Conservation (phyloP, 2,329 filamentous ascomycete genomes). For the Penicillium griseofulvum region DNA sequence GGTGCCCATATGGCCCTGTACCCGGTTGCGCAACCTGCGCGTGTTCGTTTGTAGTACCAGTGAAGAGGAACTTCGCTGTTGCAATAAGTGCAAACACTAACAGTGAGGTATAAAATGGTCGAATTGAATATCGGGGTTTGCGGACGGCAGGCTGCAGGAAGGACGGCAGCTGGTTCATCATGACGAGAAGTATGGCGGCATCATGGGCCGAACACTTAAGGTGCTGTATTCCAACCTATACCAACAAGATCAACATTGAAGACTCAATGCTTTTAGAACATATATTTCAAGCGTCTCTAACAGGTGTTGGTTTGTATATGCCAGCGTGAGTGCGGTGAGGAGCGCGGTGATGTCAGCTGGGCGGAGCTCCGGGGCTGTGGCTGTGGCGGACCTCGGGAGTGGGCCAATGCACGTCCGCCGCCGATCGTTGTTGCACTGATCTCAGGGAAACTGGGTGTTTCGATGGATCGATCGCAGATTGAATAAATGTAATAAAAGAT, state of each 20-base stretch:
- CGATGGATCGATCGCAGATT: not conserved
- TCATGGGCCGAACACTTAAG: constrained; percentile 23
- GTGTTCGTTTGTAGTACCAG: constrained; percentile 10
- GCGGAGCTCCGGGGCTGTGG: not conserved
- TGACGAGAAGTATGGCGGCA: constrained; percentile 27
- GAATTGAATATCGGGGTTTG: constrained; percentile 40
- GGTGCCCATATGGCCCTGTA: constrained; percentile 7
- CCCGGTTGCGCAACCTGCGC: not conserved
- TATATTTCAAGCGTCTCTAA: not conserved
- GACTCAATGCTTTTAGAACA: not conserved
- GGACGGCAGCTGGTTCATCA: constrained; percentile 24
- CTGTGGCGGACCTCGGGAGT: constrained; percentile 11
- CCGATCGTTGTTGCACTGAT: constrained; percentile 1
- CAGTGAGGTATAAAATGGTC: constrained; percentile 49
- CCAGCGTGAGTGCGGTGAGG: constrained; percentile 18
- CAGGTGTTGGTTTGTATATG: not conserved
- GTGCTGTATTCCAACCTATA: not conserved
- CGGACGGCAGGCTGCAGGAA: constrained; percentile 22
- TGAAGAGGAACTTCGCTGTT: constrained; percentile 29
- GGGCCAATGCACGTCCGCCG: constrained; percentile 20
- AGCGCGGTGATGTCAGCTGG: constrained; percentile 24
- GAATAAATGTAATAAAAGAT: not conserved
- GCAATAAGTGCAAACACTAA: constrained; percentile 36
- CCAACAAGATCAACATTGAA: not conserved
- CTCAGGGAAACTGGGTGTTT: not conserved